Evolutionary conservation across 1,284 basidiomycete genomes (phyloP).

Genomic region (Apiotrichum domesticum): DNA sequence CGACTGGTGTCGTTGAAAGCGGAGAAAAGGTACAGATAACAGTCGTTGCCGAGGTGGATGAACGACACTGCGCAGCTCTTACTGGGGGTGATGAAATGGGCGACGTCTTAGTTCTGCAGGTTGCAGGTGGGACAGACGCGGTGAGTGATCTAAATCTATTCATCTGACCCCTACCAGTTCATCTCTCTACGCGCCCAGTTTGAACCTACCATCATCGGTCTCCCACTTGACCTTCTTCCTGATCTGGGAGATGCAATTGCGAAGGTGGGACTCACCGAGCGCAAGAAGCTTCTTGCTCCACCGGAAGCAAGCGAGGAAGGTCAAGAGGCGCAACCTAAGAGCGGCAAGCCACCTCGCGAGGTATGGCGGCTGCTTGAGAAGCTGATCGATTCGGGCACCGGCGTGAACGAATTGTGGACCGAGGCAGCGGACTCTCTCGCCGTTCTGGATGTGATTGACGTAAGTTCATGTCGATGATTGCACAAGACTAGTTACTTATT

Average conservation of each 20-base stretch:
- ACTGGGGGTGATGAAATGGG: slow-evolving; percentile 35
- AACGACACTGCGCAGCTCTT: slow-evolving; percentile 17
- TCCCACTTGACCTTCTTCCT: slow-evolving; percentile 28
- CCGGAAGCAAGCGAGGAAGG: background rate
- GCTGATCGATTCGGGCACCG: slow-evolving; percentile 29
- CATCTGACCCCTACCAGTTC: slow-evolving; percentile 21
- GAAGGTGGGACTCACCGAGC: slow-evolving; percentile 17
- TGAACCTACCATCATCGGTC: slow-evolving; percentile 25
- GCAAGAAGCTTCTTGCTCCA: slow-evolving; percentile 19
- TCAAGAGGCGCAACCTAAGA: background rate
- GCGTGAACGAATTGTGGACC: slow-evolving; percentile 20
- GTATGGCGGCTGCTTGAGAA: slow-evolving; percentile 38
- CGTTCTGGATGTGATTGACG: slow-evolving; percentile 25
- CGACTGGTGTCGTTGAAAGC: slow-evolving; percentile 23
- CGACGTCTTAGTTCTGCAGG: slow-evolving; percentile 37
- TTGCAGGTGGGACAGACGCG: slow-evolving; percentile 34
- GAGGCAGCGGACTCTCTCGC: slow-evolving; percentile 6
- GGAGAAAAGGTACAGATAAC: slow-evolving; percentile 21
- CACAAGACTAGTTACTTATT: background rate
- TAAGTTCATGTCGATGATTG: slow-evolving; percentile 8
- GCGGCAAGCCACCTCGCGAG: slow-evolving; percentile 26
- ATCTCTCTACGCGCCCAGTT: slow-evolving; percentile 35
- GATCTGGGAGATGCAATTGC: slow-evolving; percentile 22
- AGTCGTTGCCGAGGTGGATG: slow-evolving; percentile 29
- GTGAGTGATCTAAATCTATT: slow-evolving; percentile 15